Evolutionary conservation across 78 protist species (phyloP).

Genomic region (Protostelium mycophagum): DNA sequence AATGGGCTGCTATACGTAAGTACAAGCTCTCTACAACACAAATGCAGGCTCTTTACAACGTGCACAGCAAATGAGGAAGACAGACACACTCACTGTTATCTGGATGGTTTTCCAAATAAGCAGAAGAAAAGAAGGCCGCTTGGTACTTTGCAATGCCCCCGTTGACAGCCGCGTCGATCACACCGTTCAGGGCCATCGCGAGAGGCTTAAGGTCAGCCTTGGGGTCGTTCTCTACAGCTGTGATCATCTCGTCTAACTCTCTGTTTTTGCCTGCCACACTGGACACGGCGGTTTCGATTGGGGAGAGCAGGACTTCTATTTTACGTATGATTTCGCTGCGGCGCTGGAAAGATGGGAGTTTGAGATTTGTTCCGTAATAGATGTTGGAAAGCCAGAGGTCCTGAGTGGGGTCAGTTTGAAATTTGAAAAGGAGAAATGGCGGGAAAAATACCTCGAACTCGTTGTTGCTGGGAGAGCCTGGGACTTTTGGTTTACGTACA

Average conservation of each 20-base stretch:
- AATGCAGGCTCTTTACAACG: too few relatives aligned
- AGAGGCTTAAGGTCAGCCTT: constrained; percentile 50
- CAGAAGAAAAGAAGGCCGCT: constrained; percentile 26
- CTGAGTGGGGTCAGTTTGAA: too few relatives aligned
- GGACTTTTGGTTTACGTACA: constrained; percentile 25
- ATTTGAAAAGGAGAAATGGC: too few relatives aligned
- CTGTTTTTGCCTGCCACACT: constrained; percentile 40
- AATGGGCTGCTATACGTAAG: not conserved
- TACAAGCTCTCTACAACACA: too few relatives aligned
- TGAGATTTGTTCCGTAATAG: constrained; percentile 23
- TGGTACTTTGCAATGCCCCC: constrained; percentile 61
- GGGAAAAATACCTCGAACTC: too few relatives aligned
- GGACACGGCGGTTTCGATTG: constrained; percentile 57
- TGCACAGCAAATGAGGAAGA: not conserved
- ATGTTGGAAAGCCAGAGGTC: constrained; percentile 65
- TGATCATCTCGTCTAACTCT: constrained; percentile 60
- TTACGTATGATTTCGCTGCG: constrained; percentile 58
- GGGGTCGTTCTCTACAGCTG: constrained; percentile 21
- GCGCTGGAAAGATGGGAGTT: constrained; percentile 61
- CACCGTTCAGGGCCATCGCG: constrained; percentile 72
- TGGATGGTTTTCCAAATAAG: not conserved
- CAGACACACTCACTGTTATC: not conserved
- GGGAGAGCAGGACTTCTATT: constrained; percentile 11
- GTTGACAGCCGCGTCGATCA: constrained; percentile 77
- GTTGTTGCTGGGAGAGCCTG: constrained; percentile 23